Evolutionary conservation across 164 flowering plant species (phyloP), one percentile per base, ranked within the genome.

Genomic region (Nymphaea colorata): DNA sequence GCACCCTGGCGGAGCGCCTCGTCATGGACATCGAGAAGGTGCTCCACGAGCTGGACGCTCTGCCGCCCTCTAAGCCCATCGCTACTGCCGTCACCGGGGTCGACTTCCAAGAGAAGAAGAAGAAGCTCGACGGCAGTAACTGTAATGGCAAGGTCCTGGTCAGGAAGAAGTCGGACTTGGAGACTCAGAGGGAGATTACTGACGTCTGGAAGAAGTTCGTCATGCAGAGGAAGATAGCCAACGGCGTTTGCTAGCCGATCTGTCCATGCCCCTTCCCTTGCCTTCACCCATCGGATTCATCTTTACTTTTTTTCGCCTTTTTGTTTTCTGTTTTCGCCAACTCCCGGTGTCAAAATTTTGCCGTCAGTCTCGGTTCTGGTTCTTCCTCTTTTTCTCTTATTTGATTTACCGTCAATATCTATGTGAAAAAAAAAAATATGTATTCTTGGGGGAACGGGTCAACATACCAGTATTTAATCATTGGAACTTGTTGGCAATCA

Each of bases 1-100:
- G 86, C 60, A 79, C 83, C 14, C 81, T 89, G 2, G 90, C 87
- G 0, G 96, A 89, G 81, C 80, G 90, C 11, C 83, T 89, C 3
- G 82, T 84, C 15, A 4, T 64, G 0, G 92, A 87, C 74, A 82
- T 89, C 42, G 63, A 67, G 3, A 83, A 81, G 66, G 92, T 86
- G 6, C 66, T 87, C 12, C 74, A 79, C 16, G 92, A 87, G 67
- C 82, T 89, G 3, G 91, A 85, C 51, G 63, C 64, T 0, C 78
- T 77, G 14, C 83, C 84, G 6, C 64, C 86, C 1, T 72, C 41
- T 42, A 2, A 66, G 25, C 45, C 15, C 6, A 74, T 78, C 62
- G 73, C 68, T 45, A 10, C 36, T 43, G 44, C n/a, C 15, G 42
- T 18, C 10, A 62, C 66, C 15, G 1, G 14, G 8, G 41, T 62